These are phyloP conservation scores for Aspergillus campestris DNA, from an alignment of 495 filamentous ascomycete genomes.

Conservation along the genomic window DNA sequence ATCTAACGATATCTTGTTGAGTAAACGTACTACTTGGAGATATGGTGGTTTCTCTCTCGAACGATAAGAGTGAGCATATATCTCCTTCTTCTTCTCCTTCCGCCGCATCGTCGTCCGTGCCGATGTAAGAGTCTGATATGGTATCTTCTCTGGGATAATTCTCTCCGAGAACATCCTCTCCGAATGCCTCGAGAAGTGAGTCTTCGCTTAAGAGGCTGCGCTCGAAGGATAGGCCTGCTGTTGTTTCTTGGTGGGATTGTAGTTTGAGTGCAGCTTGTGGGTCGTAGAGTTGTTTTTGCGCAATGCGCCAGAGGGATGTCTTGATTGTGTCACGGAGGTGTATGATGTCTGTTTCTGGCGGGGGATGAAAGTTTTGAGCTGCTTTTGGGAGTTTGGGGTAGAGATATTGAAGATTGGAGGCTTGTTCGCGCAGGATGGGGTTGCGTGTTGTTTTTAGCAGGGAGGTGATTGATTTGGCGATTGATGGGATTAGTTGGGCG, in stretches of 20 bases:
- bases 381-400: not conserved
- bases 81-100: not conserved
- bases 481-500: slow-evolving; percentile 22
- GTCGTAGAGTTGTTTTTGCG: slow-evolving; percentile 17
- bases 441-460: slow-evolving; percentile 19
- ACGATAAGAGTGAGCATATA: not conserved
- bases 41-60: too few species aligned
- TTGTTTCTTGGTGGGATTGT: not conserved
- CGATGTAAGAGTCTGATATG: not conserved
- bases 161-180: not conserved
- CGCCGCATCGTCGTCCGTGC: not conserved
- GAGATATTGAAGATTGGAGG: not conserved
- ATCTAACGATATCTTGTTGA: too few species aligned
- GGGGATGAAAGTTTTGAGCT: not conserved
- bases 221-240: not conserved
- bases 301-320: slow-evolving; percentile 21
- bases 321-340: slow-evolving; percentile 9
- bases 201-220: not conserved
- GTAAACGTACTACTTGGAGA: too few species aligned
- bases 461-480: slow-evolving; percentile 26
- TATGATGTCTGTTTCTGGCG: not conserved
- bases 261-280: slow-evolving; percentile 2
- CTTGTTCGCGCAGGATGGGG: slow-evolving; percentile 5
- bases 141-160: not conserved
- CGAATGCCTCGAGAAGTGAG: not conserved